These are phyloP conservation scores for Aspergillus piperis DNA, from an alignment of 2,329 filamentous ascomycete genomes.

Conservation along the genomic window DNA sequence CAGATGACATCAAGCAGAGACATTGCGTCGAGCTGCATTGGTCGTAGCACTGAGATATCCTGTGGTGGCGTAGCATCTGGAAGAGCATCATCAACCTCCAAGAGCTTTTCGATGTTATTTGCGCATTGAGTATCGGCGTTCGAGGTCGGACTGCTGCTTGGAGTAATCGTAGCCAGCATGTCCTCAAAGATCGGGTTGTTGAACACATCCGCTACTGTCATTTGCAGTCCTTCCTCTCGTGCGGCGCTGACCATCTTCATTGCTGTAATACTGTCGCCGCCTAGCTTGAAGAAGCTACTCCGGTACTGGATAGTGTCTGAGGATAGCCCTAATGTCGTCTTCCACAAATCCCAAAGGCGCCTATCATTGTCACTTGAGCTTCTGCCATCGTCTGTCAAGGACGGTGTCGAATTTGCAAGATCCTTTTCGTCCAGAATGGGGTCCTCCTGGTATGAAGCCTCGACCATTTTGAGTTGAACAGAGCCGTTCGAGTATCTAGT, in stretches of 20 bases:
- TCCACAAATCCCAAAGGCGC: conserved; percentile 43
- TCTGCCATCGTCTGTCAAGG: conserved; percentile 34
- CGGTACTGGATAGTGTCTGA: conserved; percentile 36
- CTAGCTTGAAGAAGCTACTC: conserved; percentile 47
- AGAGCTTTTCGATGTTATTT: conserved; percentile 13
- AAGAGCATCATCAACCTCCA: conserved; percentile 7
- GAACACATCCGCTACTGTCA: conserved; percentile 49
- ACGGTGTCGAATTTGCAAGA: conserved; percentile 27
- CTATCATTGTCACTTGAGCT: conserved; percentile 33
- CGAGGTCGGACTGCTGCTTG: conserved; percentile 21
- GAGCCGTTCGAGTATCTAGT: conserved; percentile 18
- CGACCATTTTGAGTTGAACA: conserved; percentile 4
- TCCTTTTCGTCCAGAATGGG: conserved; percentile 4
- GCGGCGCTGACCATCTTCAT: conserved; percentile 46
- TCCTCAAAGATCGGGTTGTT: conserved; percentile 44
- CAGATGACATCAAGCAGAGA: conserved; percentile 54
- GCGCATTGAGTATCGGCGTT: conserved; percentile 23
- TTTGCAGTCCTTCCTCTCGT: conserved; percentile 40
- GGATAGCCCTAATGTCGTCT: conserved; percentile 37
- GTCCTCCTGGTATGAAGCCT: conserved; percentile 13
- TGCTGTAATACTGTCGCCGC: conserved; percentile 45
- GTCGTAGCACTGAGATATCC: conserved; percentile 29
- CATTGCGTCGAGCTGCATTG: conserved; percentile 28
- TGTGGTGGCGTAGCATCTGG: conserved; percentile 7
- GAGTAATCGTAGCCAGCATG: conserved; percentile 37